phyloP scores from a whole-genome alignment of 805 yeast species.

The Monosporozyma yasuniensis region DNA sequence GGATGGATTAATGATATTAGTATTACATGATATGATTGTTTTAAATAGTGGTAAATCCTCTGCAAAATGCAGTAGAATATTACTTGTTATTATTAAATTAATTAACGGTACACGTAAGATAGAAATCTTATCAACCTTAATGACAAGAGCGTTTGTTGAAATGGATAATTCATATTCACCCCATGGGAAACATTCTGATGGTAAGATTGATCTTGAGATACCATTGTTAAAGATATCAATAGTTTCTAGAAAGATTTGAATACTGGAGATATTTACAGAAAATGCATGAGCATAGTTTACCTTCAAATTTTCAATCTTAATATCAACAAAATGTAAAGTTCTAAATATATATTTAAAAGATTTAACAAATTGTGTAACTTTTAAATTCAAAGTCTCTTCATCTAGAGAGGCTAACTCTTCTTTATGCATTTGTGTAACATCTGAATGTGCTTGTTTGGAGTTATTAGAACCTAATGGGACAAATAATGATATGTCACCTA shows the following conservation, averaged over 20 bases:
- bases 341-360: conserved; percentile 5
- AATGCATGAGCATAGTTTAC: conserved; percentile 11
- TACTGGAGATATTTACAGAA: conserved; percentile 20
- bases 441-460: neutral
- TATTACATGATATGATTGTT: conserved; percentile 16
- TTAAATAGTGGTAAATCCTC: conserved; percentile 12
- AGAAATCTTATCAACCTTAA: conserved; percentile 14
- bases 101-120: conserved; percentile 25
- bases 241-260: conserved; percentile 21
- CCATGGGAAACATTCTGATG: conserved; percentile 12
- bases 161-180: conserved; percentile 24
- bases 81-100: conserved; percentile 22
- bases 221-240: conserved; percentile 17
- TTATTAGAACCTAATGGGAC: conserved; percentile 2
- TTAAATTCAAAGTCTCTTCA: neutral
- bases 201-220: conserved; percentile 14
- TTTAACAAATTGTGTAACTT: neutral
- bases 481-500: conserved; percentile 14
- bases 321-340: conserved; percentile 19
- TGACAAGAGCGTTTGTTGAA: conserved; percentile 19
- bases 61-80: conserved; percentile 16
- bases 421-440: neutral
- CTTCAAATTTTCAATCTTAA: conserved; percentile 25
- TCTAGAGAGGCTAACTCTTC: neutral
- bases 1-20: conserved; percentile 26